Conservation (phyloP, 345 rosid species). For the Kernera saxatilis region DNA sequence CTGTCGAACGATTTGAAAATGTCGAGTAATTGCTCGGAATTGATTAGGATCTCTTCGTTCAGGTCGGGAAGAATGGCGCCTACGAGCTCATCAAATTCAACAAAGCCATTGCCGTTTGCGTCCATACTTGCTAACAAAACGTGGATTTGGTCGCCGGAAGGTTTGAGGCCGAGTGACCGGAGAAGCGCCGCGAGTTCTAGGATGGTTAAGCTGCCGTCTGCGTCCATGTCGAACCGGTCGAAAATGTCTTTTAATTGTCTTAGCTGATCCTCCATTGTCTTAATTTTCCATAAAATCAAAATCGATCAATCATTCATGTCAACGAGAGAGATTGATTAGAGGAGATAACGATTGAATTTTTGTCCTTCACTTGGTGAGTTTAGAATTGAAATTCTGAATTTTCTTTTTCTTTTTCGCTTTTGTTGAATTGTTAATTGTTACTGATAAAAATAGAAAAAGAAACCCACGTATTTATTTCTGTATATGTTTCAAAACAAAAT, state of each 20-base stretch:
- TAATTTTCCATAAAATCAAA: background rate
- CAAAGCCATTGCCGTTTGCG: slow-evolving; percentile 67
- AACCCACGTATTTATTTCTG: background rate
- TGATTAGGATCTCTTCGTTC: slow-evolving; percentile 43
- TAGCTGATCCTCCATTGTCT: slow-evolving; percentile 36
- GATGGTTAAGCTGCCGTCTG: slow-evolving; percentile 87
- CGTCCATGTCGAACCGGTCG: slow-evolving; percentile 74
- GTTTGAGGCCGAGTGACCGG: slow-evolving; percentile 71
- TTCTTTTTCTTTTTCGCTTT: background rate
- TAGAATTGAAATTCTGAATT: background rate
- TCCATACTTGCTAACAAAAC: slow-evolving; percentile 67
- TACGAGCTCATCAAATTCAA: slow-evolving; percentile 79
- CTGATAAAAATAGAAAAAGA: slow-evolving; percentile 11
- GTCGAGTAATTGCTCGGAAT: slow-evolving; percentile 55
- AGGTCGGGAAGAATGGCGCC: slow-evolving; percentile 51
- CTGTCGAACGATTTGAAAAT: slow-evolving; percentile 67
- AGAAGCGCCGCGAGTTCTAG: slow-evolving; percentile 83
- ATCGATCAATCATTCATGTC: background rate
- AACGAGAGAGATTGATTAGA: background rate
- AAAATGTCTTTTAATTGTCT: slow-evolving; percentile 58
- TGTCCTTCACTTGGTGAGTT: background rate
- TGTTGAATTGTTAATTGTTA: background rate
- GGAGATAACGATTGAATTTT: background rate
- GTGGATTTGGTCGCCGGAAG: slow-evolving; percentile 72
- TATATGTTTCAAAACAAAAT: too few relatives aligned